Evolutionary conservation across 129 eudicot genomes (phyloP), one percentile per base, ranked within the genome.

Genomic region (Helianthus tuberosus): DNA sequence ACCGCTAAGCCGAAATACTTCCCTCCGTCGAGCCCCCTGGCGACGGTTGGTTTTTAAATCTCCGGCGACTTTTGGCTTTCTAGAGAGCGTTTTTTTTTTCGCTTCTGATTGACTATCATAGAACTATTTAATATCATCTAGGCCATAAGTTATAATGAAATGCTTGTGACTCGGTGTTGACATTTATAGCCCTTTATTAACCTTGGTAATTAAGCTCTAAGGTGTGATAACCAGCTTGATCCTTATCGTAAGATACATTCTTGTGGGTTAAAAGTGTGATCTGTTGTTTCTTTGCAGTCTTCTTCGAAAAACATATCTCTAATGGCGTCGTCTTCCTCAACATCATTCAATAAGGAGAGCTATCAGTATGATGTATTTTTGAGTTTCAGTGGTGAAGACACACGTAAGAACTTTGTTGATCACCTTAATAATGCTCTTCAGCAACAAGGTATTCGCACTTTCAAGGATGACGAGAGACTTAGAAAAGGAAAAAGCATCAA

Each of bases 341-440:
- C 74, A 1, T 52, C 49, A 36, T 69, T 25, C 8, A 6, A 3
- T 51, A 5, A 9, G 11, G 17, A 36, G 27, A 35, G 62, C 13
- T 49, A 16, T 66, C 15, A 6, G 5, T 64, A 74, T 64, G 62
- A 74, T 50, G 79, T 64, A 5, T 63, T 74, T 23, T 3, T 74
- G 11, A 74, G 79, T 61, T 74, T 64, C 25, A 50, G 78, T 8
- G 78, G 70, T 48, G 52, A 48, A 48, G 78, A 74, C 61, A 63
- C 71, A 4, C 63, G 64, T 8, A 74, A 12, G 71, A 64, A 35
- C 8, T 74, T 74, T 14, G 36, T 66, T 5, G 78, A 54, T 49
- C 78, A 74, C 52, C 78, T 75, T 47, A 39, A 52, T 44, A 5
- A 0, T 3, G 62, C 73, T 75, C 71, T 75, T 14, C 1, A 51